phyloP scores from a whole-genome alignment of 257 asterid genomes.

The Salvia rosmarinus region DNA sequence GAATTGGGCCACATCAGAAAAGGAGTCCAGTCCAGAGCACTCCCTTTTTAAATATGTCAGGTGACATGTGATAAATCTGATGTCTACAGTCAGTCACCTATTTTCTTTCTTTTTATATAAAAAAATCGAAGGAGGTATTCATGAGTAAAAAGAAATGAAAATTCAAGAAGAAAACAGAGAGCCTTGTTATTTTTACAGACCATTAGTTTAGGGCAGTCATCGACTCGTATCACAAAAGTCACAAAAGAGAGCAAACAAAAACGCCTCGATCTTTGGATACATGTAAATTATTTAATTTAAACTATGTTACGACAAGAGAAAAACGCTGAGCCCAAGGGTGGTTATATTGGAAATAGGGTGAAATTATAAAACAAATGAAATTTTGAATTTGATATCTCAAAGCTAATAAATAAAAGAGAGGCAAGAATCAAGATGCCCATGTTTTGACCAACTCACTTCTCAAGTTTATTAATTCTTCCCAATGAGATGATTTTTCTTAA shows the following conservation, averaged over 20 bases:
- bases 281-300: constrained; percentile 30
- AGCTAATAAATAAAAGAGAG: constrained; percentile 23
- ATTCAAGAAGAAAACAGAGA: neutral
- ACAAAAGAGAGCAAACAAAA: constrained; percentile 41
- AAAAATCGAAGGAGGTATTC: neutral
- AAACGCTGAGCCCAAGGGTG: constrained; percentile 22
- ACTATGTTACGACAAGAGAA: constrained; percentile 35
- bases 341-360: constrained; percentile 30
- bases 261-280: constrained; percentile 49
- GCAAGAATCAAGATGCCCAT: constrained; percentile 30
- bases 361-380: neutral
- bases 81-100: constrained; percentile 24
- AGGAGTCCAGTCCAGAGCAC: constrained; percentile 28
- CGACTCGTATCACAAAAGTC: constrained; percentile 6
- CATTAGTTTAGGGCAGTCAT: neutral
- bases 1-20: constrained; percentile 39
- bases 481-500: neutral
- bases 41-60: constrained; percentile 46
- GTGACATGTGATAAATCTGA: constrained; percentile 65
- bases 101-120: neutral
- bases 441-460: constrained; percentile 47
- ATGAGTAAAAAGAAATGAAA: neutral
- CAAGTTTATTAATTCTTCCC: constrained; percentile 25
- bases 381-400: constrained; percentile 34
- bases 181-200: neutral